These are phyloP conservation scores for Gloeostereum incarnatum DNA, from an alignment of 768 basidiomycete species.

Conservation along the genomic window DNA sequence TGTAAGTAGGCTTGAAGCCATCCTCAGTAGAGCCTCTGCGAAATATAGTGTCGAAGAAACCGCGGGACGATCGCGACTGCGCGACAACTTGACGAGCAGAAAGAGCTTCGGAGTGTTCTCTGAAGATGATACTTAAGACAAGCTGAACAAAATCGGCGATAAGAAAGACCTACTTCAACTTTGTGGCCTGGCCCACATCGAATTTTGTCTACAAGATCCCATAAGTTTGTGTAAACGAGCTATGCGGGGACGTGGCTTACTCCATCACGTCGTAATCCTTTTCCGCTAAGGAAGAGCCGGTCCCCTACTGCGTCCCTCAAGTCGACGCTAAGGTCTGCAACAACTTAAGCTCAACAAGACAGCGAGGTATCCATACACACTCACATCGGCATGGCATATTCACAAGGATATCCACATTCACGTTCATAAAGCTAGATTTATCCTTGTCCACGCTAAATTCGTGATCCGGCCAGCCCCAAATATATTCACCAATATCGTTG, in stretches of 20 bases:
- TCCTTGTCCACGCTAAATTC: conserved; percentile 80
- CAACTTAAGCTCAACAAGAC: background rate
- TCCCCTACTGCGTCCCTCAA: conserved; percentile 92
- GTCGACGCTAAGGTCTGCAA: conserved; percentile 75
- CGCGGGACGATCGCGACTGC: conserved; percentile 69
- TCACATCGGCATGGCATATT: conserved; percentile 90
- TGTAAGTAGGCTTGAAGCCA: conserved; percentile 64
- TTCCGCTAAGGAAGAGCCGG: conserved; percentile 68
- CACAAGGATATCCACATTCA: conserved; percentile 90
- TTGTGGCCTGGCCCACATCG: conserved; percentile 72
- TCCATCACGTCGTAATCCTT: conserved; percentile 77
- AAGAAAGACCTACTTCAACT: conserved; percentile 39
- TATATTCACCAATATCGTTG: conserved; percentile 84
- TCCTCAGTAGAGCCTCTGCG: conserved; percentile 26
- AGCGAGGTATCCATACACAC: conserved; percentile 18
- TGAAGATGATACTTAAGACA: conserved; percentile 12
- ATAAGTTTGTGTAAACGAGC: background rate
- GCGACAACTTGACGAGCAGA: conserved; percentile 63
- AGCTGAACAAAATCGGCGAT: background rate
- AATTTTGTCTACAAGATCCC: conserved; percentile 66
- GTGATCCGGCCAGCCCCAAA: conserved; percentile 91
- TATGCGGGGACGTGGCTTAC: conserved; percentile 25
- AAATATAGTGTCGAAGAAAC: conserved; percentile 55
- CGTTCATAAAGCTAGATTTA: conserved; percentile 51
- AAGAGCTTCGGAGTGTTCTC: conserved; percentile 55